phyloP scores from a whole-genome alignment of 1,139 yeast genomes.

The Nakaseomyces uthaithaninus region DNA sequence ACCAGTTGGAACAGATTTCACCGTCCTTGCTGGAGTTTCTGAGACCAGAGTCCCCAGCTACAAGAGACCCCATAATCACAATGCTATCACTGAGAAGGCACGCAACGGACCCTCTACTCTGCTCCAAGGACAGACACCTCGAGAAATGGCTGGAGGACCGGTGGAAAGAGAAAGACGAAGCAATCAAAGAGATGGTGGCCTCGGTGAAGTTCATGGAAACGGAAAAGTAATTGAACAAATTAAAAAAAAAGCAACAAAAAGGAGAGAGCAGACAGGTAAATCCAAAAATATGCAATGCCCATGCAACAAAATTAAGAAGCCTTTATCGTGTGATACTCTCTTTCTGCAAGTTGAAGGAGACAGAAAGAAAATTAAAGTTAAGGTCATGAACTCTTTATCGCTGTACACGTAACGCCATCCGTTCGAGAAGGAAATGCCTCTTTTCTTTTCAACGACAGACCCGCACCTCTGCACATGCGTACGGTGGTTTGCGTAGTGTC shows the following conservation, averaged over 20 bases:
- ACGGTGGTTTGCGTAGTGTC: too few relatives aligned
- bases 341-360: too few relatives aligned
- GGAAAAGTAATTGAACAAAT: conserved; percentile 1
- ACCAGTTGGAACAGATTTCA: conserved; percentile 32
- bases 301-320: too few relatives aligned
- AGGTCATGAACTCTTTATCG: too few relatives aligned
- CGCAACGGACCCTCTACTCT: conserved; percentile 40
- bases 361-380: too few relatives aligned
- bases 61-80: conserved; percentile 37
- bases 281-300: too few relatives aligned
- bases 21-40: conserved; percentile 55
- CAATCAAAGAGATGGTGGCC: conserved; percentile 34
- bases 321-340: too few relatives aligned
- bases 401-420: too few relatives aligned
- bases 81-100: conserved; percentile 44
- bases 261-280: neutral
- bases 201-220: conserved; percentile 25
- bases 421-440: too few relatives aligned
- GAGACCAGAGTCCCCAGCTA: conserved; percentile 29
- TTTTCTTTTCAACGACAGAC: too few relatives aligned
- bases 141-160: conserved; percentile 65
- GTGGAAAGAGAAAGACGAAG: conserved; percentile 63
- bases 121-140: conserved; percentile 43
- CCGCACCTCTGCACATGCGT: too few relatives aligned
- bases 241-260: conserved; percentile 3